phyloP scores from a whole-genome alignment of 208 protist genomes.

The Crithidia mellificae region DNA sequence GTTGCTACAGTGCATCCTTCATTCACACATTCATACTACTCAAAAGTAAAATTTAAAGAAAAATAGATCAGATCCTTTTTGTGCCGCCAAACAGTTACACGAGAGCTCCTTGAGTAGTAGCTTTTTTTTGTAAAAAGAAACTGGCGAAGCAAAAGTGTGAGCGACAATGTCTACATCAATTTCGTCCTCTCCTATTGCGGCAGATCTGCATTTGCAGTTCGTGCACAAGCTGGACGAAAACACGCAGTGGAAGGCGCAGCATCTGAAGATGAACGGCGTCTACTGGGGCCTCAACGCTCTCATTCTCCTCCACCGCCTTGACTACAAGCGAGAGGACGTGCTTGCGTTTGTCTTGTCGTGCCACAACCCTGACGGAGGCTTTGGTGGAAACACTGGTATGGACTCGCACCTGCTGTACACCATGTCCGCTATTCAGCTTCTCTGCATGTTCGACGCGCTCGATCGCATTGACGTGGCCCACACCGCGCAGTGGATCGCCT shows the following conservation, averaged over 20 bases:
- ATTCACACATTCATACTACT: no score
- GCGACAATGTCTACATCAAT: no score
- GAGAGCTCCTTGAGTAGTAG: no score
- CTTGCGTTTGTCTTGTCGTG: constrained; percentile 94
- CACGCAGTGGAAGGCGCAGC: constrained; percentile 94
- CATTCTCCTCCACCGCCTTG: constrained; percentile 58
- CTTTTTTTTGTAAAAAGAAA: no score
- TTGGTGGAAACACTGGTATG: constrained; percentile 96
- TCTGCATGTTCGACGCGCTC: constrained; percentile 81
- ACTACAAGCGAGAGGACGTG: constrained; percentile 89
- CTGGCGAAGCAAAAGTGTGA: no score
- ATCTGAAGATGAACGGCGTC: constrained; percentile 96
- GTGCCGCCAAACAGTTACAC: no score
- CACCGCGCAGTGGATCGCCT: constrained; percentile 75
- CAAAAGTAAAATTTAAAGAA: no score
- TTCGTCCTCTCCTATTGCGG: constrained; percentile 32
- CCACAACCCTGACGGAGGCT: constrained; percentile 95
- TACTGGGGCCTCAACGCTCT: constrained; percentile 97
- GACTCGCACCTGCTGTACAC: constrained; percentile 99
- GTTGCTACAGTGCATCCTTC: no score
- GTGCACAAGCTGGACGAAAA: constrained; percentile 74
- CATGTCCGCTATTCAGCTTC: constrained; percentile 96
- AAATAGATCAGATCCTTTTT: no score
- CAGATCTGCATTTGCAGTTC: constrained; percentile 76
- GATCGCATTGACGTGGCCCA: constrained; percentile 66